A percentile compares a stretch with the other conserved stretches of the same genome.
Conservation (phyloP, 768 basidiomycete species). For the Fistulinella prunicolor region DNA sequence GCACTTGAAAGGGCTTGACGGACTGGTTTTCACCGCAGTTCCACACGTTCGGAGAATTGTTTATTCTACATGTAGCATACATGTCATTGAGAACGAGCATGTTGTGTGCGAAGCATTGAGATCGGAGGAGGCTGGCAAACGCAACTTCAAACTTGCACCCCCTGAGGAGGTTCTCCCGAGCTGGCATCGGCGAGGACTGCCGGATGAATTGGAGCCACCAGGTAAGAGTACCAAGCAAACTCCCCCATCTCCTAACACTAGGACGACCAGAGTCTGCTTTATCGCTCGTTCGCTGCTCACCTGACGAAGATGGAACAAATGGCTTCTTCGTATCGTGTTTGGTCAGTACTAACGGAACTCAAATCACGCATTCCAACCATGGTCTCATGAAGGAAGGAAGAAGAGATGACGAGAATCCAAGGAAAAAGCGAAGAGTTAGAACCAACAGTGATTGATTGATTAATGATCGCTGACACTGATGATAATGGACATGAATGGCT, state of each 20-base stretch:
- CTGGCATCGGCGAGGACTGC: slow-evolving; percentile 80
- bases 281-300: slow-evolving; percentile 68
- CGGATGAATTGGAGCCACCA: slow-evolving; percentile 56
- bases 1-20: background rate
- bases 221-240: slow-evolving; percentile 35
- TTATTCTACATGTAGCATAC: slow-evolving; percentile 97
- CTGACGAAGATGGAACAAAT: slow-evolving; percentile 85
- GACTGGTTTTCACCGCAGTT: slow-evolving; percentile 45
- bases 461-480: background rate
- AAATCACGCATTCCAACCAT: background rate
- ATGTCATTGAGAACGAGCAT: slow-evolving; percentile 88
- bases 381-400: slow-evolving; percentile 28
- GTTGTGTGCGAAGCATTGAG: slow-evolving; percentile 76
- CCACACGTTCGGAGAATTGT: slow-evolving; percentile 77
- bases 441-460: slow-evolving; percentile 13
- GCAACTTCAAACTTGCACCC: slow-evolving; percentile 67
- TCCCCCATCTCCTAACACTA: background rate
- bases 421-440: slow-evolving; percentile 18
- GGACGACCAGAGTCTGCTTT: slow-evolving; percentile 49
- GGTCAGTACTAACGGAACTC: slow-evolving; percentile 29
- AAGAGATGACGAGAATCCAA: slow-evolving; percentile 13
- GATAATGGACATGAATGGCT: slow-evolving; percentile 7
- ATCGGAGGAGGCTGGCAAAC: slow-evolving; percentile 62
- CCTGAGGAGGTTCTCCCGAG: slow-evolving; percentile 64
- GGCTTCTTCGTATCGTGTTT: slow-evolving; percentile 99